Evolutionary conservation across 345 rosid genomes (phyloP), one percentile per base, ranked within the genome.

Genomic region (Dimocarpus longan): DNA sequence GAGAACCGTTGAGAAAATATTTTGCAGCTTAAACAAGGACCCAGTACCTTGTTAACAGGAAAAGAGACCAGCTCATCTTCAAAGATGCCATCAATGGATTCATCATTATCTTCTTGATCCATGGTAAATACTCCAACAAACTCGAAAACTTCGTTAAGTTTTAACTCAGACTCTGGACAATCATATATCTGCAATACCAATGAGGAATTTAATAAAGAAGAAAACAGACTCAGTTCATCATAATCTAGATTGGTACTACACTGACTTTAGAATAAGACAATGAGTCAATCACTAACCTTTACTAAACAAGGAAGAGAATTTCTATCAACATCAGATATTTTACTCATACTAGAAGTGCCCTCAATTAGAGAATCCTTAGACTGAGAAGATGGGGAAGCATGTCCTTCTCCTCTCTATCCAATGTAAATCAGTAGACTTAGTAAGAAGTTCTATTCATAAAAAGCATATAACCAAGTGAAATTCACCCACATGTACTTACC

Each of bases 111-210:
- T 78, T 81, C 86, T 70, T 81, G 78, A 78, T 83, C 91, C 50
- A 88, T 84, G 62, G 93, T 86, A 66, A 94, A 82, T 78, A 94
- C 91, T 59, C 98, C 98, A 73, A 93, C 66, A 78, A 96, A 96
- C 85, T 96, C 99, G 78, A 92, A 87, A 77, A 93, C 91, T 46
- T 96, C 98, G 65, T 96, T 96, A 78, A 94, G 90, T 85, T 93
- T 94, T 83, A 93, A 71, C 18, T 93, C 98, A 28, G 92, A 87
- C 84, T 93, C 97, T 32, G 89, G 91, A 78, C 89, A 80, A 85
- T 94, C 94, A 80, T 96, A 96, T 64, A 96, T 82, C 98, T 96
- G 90, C 66, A 74, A 19, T 21, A 73, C 10, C 42, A 8, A 64
- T 70, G 16, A 80, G 50, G 10, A 69, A 68, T 56, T 73, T 69